These are phyloP conservation scores for Aspergillus pseudotamarii DNA, from an alignment of 2,329 filamentous ascomycete species.

Conservation along the genomic window DNA sequence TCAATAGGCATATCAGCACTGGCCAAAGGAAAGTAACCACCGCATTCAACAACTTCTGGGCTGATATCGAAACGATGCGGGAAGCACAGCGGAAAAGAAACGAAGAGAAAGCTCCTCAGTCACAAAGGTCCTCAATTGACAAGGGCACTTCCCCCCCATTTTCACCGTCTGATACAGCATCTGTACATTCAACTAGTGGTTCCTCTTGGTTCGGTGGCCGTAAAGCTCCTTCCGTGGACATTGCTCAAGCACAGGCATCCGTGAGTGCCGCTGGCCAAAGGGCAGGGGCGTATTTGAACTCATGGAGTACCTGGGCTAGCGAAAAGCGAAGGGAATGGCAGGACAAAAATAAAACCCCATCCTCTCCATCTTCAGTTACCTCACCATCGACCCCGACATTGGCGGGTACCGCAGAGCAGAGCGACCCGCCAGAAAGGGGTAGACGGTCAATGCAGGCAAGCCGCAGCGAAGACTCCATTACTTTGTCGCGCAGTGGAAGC, in stretches of 20 bases:
- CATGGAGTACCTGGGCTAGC: constrained; percentile 64
- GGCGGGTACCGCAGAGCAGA: constrained; percentile 26
- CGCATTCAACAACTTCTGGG: constrained; percentile 85
- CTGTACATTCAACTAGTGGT: constrained; percentile 20
- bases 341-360: constrained; percentile 37
- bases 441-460: constrained; percentile 32
- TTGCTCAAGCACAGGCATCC: constrained; percentile 58
- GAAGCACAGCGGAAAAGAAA: constrained; percentile 67
- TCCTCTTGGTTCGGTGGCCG: constrained; percentile 34
- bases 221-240: constrained; percentile 48
- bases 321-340: constrained; percentile 52
- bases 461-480: constrained; percentile 31
- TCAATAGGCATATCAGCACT: constrained; percentile 86
- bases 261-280: constrained; percentile 57
- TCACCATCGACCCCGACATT: constrained; percentile 29
- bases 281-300: constrained; percentile 65
- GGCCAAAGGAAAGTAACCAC: constrained; percentile 86
- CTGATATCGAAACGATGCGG: constrained; percentile 81
- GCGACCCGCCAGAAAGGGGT: constrained; percentile 31
- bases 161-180: constrained; percentile 30
- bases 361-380: constrained; percentile 27
- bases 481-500: constrained; percentile 35
- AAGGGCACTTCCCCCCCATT: constrained; percentile 29
- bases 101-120: constrained; percentile 36
- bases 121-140: constrained; percentile 35